Evolutionary conservation across 1,284 basidiomycete species (phyloP).

Genomic region (Trichosporon inkin): DNA sequence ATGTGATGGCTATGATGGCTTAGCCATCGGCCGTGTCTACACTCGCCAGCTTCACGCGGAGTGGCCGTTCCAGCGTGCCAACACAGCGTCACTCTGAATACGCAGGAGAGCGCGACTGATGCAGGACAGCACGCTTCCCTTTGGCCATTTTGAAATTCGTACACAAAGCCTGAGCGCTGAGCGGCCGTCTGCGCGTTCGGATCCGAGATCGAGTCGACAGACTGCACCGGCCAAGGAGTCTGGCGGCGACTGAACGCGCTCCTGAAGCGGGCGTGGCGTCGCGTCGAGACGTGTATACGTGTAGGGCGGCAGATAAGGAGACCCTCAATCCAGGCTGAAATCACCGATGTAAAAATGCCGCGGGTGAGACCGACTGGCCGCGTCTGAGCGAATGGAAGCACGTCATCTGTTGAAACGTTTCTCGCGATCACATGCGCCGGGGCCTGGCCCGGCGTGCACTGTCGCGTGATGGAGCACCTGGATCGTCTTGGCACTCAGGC

Average conservation of each 20-base stretch:
- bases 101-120: no score
- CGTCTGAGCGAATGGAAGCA: conserved; percentile 7
- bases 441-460: not conserved
- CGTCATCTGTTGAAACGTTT: conserved; percentile 6
- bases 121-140: no score
- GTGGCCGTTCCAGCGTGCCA: no score
- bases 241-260: not conserved
- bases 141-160: no score
- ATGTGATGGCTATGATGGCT: no score
- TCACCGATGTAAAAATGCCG: conserved; percentile 8
- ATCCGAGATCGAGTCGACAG: conserved; percentile 3
- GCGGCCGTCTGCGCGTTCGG: not conserved
- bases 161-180: no score
- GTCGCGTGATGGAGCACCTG: not conserved
- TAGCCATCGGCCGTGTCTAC: no score
- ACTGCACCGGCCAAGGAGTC: not conserved
- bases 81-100: no score
- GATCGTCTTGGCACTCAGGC: not conserved
- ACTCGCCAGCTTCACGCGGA: no score
- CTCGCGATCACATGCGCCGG: not conserved
- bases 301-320: not conserved
- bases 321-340: not conserved
- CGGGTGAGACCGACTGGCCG: not conserved
- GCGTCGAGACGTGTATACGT: not conserved
- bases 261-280: not conserved